Conservation (phyloP, 2,329 filamentous ascomycete species). For the Chrysoporthe deuterocubensis region DNA sequence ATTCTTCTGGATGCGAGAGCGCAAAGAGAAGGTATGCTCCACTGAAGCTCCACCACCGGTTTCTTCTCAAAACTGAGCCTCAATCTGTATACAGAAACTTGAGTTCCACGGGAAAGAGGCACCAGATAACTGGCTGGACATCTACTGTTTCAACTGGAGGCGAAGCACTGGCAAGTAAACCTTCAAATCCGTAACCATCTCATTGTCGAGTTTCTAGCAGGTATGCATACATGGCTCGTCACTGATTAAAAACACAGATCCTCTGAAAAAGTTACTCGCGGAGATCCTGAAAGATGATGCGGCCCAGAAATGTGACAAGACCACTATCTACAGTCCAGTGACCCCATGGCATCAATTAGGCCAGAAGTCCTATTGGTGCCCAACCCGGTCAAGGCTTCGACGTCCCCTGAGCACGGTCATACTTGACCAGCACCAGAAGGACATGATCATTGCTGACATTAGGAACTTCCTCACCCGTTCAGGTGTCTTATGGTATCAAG, state of each 20-base stretch:
- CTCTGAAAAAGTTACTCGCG: slow-evolving; percentile 21
- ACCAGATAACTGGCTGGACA: slow-evolving; percentile 35
- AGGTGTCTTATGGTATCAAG: slow-evolving; percentile 23
- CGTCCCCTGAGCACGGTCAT: slow-evolving; percentile 23
- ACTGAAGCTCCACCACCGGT: not conserved
- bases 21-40: slow-evolving; percentile 13
- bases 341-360: not conserved
- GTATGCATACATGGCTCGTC: not conserved
- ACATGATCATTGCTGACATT: slow-evolving; percentile 20
- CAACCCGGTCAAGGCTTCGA: not conserved
- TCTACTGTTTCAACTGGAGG: slow-evolving; percentile 28
- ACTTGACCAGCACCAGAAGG: slow-evolving; percentile 21
- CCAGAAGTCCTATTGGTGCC: slow-evolving; percentile 7
- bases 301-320: slow-evolving; percentile 16
- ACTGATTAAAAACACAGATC: not conserved
- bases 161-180: slow-evolving; percentile 18
- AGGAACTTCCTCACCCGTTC: slow-evolving; percentile 21
- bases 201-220: not conserved
- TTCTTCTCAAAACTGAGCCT: not conserved
- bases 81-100: slow-evolving; percentile 13
- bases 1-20: slow-evolving; percentile 23
- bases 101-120: slow-evolving; percentile 29
- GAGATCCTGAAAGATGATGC: slow-evolving; percentile 23
- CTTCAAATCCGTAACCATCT: too few species aligned
- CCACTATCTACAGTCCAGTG: slow-evolving; percentile 13